Evolutionary conservation across 2,329 filamentous ascomycete species (phyloP).

Genomic region (Geoglossum cookeanum): DNA sequence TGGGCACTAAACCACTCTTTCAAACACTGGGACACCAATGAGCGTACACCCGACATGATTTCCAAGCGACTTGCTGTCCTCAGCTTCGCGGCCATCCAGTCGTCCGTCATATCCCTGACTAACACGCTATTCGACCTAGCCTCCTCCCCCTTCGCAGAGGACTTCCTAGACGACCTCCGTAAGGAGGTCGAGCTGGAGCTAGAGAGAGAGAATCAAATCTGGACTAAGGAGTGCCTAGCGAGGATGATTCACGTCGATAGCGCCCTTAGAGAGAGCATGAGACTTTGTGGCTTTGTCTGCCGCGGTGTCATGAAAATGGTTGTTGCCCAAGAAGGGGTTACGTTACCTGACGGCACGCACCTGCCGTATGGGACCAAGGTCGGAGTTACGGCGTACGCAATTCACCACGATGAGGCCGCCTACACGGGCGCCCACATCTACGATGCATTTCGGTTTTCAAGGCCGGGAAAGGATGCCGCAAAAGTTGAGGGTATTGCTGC

Average conservation of each 20-base stretch:
- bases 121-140: background rate
- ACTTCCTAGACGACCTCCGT: background rate
- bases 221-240: background rate
- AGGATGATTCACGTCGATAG: background rate
- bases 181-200: background rate
- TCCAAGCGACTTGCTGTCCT: constrained; percentile 18
- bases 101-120: constrained; percentile 21
- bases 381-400: constrained; percentile 18
- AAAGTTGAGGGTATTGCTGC: background rate
- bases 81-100: constrained; percentile 22
- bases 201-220: background rate
- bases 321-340: constrained; percentile 17
- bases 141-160: background rate
- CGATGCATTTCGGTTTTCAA: constrained; percentile 8
- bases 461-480: background rate
- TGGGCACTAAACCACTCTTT: constrained; percentile 22
- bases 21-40: constrained; percentile 14
- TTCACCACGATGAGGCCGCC: constrained; percentile 17
- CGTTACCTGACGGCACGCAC: constrained; percentile 18
- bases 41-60: constrained; percentile 18
- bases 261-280: background rate
- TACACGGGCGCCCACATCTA: constrained; percentile 12
- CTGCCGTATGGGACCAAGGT: constrained; percentile 20
- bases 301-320: constrained; percentile 19
- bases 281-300: background rate